Conservation (phyloP, 495 filamentous ascomycete genomes). For the Xylaria acuta region DNA sequence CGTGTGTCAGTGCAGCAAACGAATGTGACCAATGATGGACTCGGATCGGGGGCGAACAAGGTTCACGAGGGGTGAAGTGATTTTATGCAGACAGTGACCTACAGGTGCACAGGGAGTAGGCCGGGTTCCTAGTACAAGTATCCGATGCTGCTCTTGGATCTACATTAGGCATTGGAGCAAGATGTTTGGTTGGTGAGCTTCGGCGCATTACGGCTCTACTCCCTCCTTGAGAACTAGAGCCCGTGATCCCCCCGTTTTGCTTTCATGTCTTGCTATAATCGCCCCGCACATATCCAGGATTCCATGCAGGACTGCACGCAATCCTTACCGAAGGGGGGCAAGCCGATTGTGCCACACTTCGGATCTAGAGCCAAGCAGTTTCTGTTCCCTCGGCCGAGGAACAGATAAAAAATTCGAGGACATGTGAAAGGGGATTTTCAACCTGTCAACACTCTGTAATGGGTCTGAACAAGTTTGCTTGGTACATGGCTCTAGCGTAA, state of each 20-base stretch:
- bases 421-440: conserved; percentile 10
- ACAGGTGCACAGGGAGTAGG: not conserved
- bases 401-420: not conserved
- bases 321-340: conserved; percentile 2
- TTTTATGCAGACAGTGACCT: not conserved
- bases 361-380: not conserved
- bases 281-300: not conserved
- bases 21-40: not conserved
- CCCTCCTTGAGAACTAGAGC: not conserved
- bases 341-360: not conserved
- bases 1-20: not conserved
- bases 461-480: not conserved
- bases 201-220: conserved; percentile 12
- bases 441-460: not conserved
- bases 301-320: not conserved
- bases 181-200: conserved; percentile 1
- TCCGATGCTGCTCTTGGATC: not conserved
- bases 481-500: not conserved
- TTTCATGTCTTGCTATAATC: not conserved
- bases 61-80: conserved; percentile 1
- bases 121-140: not conserved
- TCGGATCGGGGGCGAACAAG: not conserved
- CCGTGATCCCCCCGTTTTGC: not conserved
- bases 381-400: conserved; percentile 6
- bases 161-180: not conserved